A percentile compares a stretch with the other conserved stretches of the same genome.
Evolutionary conservation across 352 stramenopile species (phyloP).

Genomic region (Phytophthora tubulina): DNA sequence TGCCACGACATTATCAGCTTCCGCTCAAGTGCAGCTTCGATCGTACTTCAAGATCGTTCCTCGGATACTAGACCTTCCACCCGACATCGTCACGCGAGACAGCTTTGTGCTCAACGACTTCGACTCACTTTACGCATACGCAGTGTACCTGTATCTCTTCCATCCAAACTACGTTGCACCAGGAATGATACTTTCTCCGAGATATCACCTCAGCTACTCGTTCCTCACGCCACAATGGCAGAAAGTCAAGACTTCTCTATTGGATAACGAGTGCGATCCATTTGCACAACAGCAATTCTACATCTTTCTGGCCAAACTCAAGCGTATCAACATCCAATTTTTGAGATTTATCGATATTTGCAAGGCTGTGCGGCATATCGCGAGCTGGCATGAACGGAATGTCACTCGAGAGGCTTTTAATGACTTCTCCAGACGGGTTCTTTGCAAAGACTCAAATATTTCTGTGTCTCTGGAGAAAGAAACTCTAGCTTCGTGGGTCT

Average conservation of each 20-base stretch:
- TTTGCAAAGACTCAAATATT: slow-evolving; percentile 81
- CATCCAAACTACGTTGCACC: slow-evolving; percentile 71
- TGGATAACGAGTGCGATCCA: slow-evolving; percentile 66
- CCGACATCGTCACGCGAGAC: slow-evolving; percentile 73
- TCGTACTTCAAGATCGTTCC: slow-evolving; percentile 77
- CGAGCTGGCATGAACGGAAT: slow-evolving; percentile 57
- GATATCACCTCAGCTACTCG: slow-evolving; percentile 65
- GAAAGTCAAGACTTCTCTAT: slow-evolving; percentile 69
- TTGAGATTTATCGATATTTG: slow-evolving; percentile 68
- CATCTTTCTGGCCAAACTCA: slow-evolving; percentile 78
- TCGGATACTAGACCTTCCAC: slow-evolving; percentile 59
- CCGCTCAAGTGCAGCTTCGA: slow-evolving; percentile 69
- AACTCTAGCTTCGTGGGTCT: slow-evolving; percentile 68
- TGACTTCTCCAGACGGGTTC: slow-evolving; percentile 69
- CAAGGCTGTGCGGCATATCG: slow-evolving; percentile 57
- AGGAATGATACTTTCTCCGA: slow-evolving; percentile 51
- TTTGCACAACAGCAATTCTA: slow-evolving; percentile 81
- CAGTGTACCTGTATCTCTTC: slow-evolving; percentile 72
- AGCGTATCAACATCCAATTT: slow-evolving; percentile 71
- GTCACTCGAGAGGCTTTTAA: slow-evolving; percentile 67
- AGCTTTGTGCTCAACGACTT: slow-evolving; percentile 82
- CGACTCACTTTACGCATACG: slow-evolving; percentile 74
- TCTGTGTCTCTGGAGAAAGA: slow-evolving; percentile 76
- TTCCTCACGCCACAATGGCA: slow-evolving; percentile 73
- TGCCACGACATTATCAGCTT: slow-evolving; percentile 60